These are phyloP conservation scores for Suhomyces kilbournensis DNA, from an alignment of 805 yeast species.

Conservation along the genomic window DNA sequence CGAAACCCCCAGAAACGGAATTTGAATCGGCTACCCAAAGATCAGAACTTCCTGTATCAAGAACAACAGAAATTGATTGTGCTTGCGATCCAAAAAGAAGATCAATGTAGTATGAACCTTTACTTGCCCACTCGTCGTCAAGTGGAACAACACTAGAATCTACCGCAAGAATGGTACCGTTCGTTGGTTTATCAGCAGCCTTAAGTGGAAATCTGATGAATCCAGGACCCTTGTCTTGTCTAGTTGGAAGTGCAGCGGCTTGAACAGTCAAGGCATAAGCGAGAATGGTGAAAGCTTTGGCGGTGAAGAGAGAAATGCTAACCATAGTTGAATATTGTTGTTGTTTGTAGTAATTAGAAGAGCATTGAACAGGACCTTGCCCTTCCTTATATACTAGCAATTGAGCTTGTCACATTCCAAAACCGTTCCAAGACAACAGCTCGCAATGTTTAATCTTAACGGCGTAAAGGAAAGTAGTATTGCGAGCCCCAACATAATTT, in stretches of 20 bases:
- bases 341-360: neutral
- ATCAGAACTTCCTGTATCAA: constrained; percentile 13
- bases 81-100: constrained; percentile 9
- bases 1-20: neutral
- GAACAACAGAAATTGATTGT: constrained; percentile 7
- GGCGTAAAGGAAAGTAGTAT: neutral
- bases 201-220: neutral
- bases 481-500: neutral
- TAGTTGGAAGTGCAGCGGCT: neutral
- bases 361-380: neutral
- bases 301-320: neutral
- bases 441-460: too few species aligned
- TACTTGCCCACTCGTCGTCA: neutral
- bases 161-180: neutral
- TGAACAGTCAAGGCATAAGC: neutral
- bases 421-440: neutral
- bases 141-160: neutral
- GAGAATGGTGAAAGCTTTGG: neutral
- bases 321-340: neutral
- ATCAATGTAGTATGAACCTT: constrained; percentile 2
- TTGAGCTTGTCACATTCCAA: neutral
- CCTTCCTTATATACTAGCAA: neutral
- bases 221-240: neutral
- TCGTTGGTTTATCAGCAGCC: neutral
- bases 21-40: constrained; percentile 6